phyloP scores from a whole-genome alignment of 2,329 filamentous ascomycete species.

The Aspergillus vadensis region DNA sequence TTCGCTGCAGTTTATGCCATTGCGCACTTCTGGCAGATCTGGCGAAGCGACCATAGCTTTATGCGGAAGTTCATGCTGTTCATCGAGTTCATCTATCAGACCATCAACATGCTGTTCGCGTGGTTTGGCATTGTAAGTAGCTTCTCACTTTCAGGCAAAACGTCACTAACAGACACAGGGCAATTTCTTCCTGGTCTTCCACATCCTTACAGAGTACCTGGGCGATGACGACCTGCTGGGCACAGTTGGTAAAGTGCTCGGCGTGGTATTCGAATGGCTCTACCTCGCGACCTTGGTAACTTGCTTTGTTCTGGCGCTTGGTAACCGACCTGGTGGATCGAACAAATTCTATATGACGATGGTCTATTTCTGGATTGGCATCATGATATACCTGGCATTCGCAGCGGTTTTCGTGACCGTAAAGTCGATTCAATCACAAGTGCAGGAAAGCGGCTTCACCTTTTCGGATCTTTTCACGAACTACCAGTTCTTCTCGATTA shows the following conservation, averaged over 20 bases:
- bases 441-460: conserved; percentile 65
- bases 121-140: conserved; percentile 84
- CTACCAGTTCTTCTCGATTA: conserved; percentile 86
- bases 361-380: conserved; percentile 96
- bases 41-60: conserved; percentile 86
- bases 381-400: conserved; percentile 95
- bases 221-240: conserved; percentile 70
- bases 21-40: conserved; percentile 94
- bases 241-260: conserved; percentile 74
- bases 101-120: conserved; percentile 93
- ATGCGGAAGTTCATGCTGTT: conserved; percentile 87
- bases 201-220: conserved; percentile 88
- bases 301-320: conserved; percentile 91
- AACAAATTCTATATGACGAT: conserved; percentile 93
- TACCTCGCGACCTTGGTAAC: conserved; percentile 90
- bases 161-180: conserved; percentile 49
- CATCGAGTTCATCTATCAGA: conserved; percentile 92
- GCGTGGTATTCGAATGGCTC: conserved; percentile 92
- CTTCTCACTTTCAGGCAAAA: not conserved
- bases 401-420: conserved; percentile 94
- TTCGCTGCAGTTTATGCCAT: conserved; percentile 96
- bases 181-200: conserved; percentile 99
- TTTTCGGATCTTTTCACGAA: conserved; percentile 79
- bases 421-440: conserved; percentile 73
- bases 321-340: conserved; percentile 91